Percentiles rank a stretch among this genome's conserved stretches.
Evolutionary conservation across 805 yeast species (phyloP).

Genomic region (Candida chauliodis): DNA sequence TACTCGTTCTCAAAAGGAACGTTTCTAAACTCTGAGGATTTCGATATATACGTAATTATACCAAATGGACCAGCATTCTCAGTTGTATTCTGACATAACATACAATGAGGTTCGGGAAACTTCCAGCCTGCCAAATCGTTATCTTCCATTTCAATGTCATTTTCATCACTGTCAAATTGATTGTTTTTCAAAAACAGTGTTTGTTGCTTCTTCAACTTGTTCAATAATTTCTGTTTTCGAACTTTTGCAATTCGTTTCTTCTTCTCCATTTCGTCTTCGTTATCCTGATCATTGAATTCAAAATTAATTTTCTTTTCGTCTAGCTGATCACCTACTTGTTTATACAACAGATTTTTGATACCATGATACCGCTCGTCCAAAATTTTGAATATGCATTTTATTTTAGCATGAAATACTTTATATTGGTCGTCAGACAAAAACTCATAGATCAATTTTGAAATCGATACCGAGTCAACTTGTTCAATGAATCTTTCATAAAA

Average conservation of each 20-base stretch:
- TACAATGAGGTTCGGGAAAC: conserved; percentile 73
- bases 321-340: conserved; percentile 20
- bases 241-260: conserved; percentile 69
- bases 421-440: conserved; percentile 41
- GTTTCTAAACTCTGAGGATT: conserved; percentile 56
- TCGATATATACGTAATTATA: conserved; percentile 58
- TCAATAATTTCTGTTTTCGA: conserved; percentile 68
- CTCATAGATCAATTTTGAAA: conserved; percentile 31
- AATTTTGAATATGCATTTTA: conserved; percentile 50
- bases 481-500: conserved; percentile 29
- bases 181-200: conserved; percentile 44
- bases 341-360: conserved; percentile 17
- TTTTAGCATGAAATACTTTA: conserved; percentile 46
- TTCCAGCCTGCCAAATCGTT: conserved; percentile 48
- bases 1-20: conserved; percentile 62
- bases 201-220: conserved; percentile 78
- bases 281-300: conserved; percentile 10
- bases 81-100: conserved; percentile 76
- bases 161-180: conserved; percentile 24
- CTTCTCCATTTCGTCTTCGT: conserved; percentile 44
- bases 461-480: conserved; percentile 27
- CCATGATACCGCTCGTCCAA: conserved; percentile 23
- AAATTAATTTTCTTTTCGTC: conserved; percentile 20
- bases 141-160: conserved; percentile 44
- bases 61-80: conserved; percentile 69